Conservation (phyloP, 2,329 filamentous ascomycete species). For the Balansia obtecta region DNA sequence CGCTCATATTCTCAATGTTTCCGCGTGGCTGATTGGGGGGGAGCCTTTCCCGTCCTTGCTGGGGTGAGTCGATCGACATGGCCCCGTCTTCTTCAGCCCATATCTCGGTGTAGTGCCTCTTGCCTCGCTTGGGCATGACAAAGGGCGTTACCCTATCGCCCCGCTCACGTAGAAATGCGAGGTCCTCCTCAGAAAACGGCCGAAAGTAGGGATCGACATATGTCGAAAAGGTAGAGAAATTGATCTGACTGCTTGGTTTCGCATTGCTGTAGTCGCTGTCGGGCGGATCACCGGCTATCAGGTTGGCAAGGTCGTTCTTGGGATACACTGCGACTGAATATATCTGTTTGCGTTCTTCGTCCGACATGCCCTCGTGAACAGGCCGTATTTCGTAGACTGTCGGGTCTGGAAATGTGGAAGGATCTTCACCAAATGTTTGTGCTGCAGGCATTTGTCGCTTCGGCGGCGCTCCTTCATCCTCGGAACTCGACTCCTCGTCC, state of each 20-base stretch:
- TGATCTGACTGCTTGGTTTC: constrained; percentile 89
- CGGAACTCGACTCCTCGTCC: constrained; percentile 38
- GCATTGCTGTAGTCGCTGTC: constrained; percentile 93
- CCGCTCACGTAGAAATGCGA: constrained; percentile 82
- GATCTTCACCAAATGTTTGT: constrained; percentile 86
- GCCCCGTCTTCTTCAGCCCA: constrained; percentile 91
- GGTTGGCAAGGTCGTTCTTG: constrained; percentile 62
- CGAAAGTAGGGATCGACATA: constrained; percentile 89
- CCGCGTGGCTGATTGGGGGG: constrained; percentile 75
- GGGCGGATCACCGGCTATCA: constrained; percentile 79
- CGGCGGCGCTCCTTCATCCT: constrained; percentile 49
- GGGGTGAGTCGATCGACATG: constrained; percentile 57
- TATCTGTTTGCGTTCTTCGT: constrained; percentile 78
- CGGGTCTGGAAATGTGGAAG: constrained; percentile 79
- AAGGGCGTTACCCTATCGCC: constrained; percentile 78
- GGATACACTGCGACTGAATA: constrained; percentile 82
- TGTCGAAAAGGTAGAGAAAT: constrained; percentile 81
- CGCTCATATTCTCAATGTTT: constrained; percentile 73
- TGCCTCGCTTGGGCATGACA: constrained; percentile 72
- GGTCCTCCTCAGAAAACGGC: constrained; percentile 81
- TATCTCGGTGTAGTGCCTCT: constrained; percentile 74
- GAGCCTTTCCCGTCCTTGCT: constrained; percentile 50
- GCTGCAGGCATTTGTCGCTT: constrained; percentile 57
- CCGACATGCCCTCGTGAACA: constrained; percentile 60
- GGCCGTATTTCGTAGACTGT: constrained; percentile 87